Conservation (phyloP, 495 filamentous ascomycete species). For the Aspergillus carlsbadensis region DNA sequence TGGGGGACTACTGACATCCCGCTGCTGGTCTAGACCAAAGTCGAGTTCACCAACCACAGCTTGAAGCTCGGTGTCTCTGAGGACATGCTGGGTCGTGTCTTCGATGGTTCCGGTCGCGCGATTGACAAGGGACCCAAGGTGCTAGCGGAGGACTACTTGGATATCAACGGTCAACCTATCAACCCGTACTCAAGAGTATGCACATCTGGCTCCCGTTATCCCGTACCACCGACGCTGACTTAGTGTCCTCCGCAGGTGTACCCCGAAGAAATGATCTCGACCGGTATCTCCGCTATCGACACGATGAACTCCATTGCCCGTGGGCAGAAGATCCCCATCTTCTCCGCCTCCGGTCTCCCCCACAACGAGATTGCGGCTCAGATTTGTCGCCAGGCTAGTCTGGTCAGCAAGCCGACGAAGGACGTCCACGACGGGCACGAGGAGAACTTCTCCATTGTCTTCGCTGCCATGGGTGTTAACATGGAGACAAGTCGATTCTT, state of each 20-base stretch:
- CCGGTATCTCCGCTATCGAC: conserved; percentile 98
- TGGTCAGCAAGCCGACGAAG: conserved; percentile 89
- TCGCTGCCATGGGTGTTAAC: conserved; percentile 99
- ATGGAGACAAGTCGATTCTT: conserved; percentile 99
- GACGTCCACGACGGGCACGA: conserved; percentile 95
- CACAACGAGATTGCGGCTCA: conserved; percentile 99
- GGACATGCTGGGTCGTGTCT: conserved; percentile 98
- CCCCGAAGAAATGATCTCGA: conserved; percentile 99
- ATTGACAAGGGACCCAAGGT: conserved; percentile 99
- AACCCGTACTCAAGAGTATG: conserved; percentile 95
- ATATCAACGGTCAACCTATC: conserved; percentile 99
- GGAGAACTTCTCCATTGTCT: conserved; percentile 99
- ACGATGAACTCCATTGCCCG: conserved; percentile 99
- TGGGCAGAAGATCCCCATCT: conserved; percentile 99
- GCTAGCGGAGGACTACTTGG: conserved; percentile 93
- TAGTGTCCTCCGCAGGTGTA: conserved; percentile 63
- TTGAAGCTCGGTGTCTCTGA: conserved; percentile 98
- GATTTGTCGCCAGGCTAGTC: conserved; percentile 92
- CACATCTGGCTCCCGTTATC: background rate
- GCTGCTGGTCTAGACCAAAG: conserved; percentile 65
- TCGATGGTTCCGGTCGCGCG: conserved; percentile 94
- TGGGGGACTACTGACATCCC: conserved; percentile 1
- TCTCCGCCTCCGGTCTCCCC: conserved; percentile 96
- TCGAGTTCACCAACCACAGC: conserved; percentile 95
- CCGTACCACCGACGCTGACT: conserved; percentile 19